Conservation (phyloP, 2,329 filamentous ascomycete species). For the Calonectria multiphialidica region DNA sequence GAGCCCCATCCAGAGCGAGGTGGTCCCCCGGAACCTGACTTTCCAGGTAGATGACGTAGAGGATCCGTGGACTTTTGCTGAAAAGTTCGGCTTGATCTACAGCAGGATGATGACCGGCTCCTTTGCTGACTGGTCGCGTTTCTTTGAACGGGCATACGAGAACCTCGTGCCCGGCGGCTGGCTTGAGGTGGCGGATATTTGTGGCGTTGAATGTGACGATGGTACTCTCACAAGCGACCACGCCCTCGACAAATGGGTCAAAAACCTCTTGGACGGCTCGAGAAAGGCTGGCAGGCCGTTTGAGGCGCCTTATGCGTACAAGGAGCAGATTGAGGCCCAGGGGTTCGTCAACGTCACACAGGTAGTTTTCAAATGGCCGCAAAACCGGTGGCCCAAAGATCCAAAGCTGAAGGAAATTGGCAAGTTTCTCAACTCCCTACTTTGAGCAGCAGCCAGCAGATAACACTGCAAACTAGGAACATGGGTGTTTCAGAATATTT, state of each 20-base stretch:
- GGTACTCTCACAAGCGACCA: slow-evolving; percentile 29
- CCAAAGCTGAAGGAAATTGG: slow-evolving; percentile 60
- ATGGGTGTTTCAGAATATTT: slow-evolving; percentile 37
- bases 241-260: slow-evolving; percentile 35
- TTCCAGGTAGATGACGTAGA: slow-evolving; percentile 45
- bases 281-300: slow-evolving; percentile 42
- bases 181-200: slow-evolving; percentile 39
- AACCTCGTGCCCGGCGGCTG: slow-evolving; percentile 39
- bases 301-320: slow-evolving; percentile 34
- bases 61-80: slow-evolving; percentile 38
- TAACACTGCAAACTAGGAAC: slow-evolving; percentile 41
- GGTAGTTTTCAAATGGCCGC: slow-evolving; percentile 59
- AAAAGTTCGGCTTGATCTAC: slow-evolving; percentile 44
- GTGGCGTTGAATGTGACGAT: slow-evolving; percentile 26
- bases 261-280: slow-evolving; percentile 40
- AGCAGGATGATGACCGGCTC: slow-evolving; percentile 39
- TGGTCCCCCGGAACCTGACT: slow-evolving; percentile 38
- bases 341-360: slow-evolving; percentile 64
- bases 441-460: too few species aligned
- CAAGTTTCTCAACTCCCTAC: not conserved
- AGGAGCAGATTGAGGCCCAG: slow-evolving; percentile 55
- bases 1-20: slow-evolving; percentile 37
- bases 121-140: slow-evolving; percentile 34
- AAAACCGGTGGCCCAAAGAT: slow-evolving; percentile 63
- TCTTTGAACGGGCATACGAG: slow-evolving; percentile 39